A percentile compares a stretch with the other conserved stretches of the same genome.
phyloP scores from a whole-genome alignment of 2,329 filamentous ascomycete genomes.

The Diplodia corticola region DNA sequence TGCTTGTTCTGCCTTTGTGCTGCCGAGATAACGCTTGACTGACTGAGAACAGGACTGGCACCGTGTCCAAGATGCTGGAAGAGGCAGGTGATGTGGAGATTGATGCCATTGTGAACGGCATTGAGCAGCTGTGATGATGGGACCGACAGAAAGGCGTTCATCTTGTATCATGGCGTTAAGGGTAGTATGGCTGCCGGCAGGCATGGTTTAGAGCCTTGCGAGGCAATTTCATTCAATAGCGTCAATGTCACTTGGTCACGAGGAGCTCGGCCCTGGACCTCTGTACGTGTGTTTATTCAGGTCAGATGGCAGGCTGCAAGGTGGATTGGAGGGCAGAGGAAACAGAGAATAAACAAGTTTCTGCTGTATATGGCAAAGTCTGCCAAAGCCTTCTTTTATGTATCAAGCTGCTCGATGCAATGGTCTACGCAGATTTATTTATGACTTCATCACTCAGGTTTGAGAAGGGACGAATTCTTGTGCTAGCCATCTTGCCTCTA shows the following conservation, averaged over 20 bases:
- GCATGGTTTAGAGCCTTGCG: neutral
- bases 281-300: neutral
- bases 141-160: neutral
- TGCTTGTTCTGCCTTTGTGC: neutral
- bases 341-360: no score
- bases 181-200: neutral
- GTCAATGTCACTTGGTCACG: neutral
- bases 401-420: no score
- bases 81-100: slow-evolving; percentile 25
- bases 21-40: neutral
- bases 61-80: slow-evolving; percentile 16
- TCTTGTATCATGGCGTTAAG: neutral
- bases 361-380: no score
- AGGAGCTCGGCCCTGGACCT: neutral
- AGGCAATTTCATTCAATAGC: neutral
- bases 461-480: no score
- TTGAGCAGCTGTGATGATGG: slow-evolving; percentile 16
- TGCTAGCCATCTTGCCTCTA: no score
- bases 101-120: slow-evolving; percentile 18
- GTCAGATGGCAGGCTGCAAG: neutral
- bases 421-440: no score
- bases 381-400: no score
- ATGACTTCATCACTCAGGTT: no score
- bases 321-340: neutral
- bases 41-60: neutral